Base-by-base conservation (phyloP, 2,329 filamentous ascomycete species). In the Gaeumannomyces sp. region DNA sequence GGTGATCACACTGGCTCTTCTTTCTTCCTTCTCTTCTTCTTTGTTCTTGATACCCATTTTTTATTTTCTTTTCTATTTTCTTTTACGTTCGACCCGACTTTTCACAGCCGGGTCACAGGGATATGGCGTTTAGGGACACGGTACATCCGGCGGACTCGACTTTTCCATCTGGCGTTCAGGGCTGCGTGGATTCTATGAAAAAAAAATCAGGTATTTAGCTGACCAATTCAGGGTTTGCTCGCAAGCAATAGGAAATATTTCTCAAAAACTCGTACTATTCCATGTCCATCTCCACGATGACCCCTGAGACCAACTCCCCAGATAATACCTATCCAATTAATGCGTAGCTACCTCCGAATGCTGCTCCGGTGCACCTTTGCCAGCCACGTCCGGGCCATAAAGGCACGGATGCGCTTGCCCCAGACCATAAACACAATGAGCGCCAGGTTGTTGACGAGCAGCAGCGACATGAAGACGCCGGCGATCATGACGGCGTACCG, bases 401-500 rank as follows among this genome's bases (percentile, higher is more conserved):
- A 78, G 3, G 73, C 72, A 29, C 82, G 74, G 68, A 84, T 83
- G 53, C 70, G 74, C 74, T 83, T 84, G 1, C 82, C 82, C 67
- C 74, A 81, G 6, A 81, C 50, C 77, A 84, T 80, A 68, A 84
- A 84, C 1, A 82, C 70, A 53, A 83, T 67, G 7, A 83, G 70
- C 59, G 75, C 72, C 63, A 83, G 66, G 70, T 84, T 83, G 70
- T 84, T 84, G 6, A 73, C 76, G 38, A 82, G 71, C 62, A 84
- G 68, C n/a, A 84, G 74, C 11, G 73, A 77, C 27, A 78, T 74
- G 67, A 84, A 84, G 3, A 79, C 80, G 1, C 81, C 82, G 4
- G 77, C 75, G 62, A 84, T 84, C n/a, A 83, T 79, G 1, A 78
- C 77, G 1, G 76, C 77, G 67, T 83, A 84, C 4, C 82, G 81